Conservation (phyloP, 768 basidiomycete species). For the Fomitopsis serialis region DNA sequence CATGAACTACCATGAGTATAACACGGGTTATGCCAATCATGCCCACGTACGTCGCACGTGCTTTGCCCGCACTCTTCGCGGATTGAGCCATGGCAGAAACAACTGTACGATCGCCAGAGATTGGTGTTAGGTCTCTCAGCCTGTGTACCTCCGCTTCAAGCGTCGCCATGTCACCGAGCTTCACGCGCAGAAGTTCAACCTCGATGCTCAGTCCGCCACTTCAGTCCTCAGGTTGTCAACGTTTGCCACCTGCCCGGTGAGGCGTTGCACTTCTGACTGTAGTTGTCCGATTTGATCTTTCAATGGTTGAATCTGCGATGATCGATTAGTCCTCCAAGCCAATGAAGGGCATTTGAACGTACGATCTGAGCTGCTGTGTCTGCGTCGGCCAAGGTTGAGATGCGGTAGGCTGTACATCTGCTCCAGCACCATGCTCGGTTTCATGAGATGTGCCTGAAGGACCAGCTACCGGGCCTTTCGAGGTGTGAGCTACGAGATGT, state of each 20-base stretch:
- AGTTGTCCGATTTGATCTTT: conserved; percentile 44
- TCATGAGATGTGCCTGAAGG: conserved; percentile 21
- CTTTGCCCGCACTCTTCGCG: conserved; percentile 14
- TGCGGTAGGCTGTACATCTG: too few relatives aligned
- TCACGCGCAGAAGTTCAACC: conserved; percentile 25
- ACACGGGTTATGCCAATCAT: background rate
- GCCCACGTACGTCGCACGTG: conserved; percentile 12
- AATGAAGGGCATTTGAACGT: background rate
- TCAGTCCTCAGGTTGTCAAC: conserved; percentile 30
- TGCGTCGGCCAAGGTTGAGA: too few relatives aligned
- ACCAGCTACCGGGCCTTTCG: conserved; percentile 17
- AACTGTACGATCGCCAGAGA: background rate
- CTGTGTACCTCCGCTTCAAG: conserved; percentile 13
- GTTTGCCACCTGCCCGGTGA: conserved; percentile 30
- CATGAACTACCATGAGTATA: background rate
- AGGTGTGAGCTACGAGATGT: background rate
- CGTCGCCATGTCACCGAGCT: conserved; percentile 8
- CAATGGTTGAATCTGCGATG: conserved; percentile 31
- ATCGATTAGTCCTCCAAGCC: background rate
- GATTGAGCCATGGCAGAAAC: background rate
- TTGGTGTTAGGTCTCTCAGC: background rate
- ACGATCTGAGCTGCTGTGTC: background rate
- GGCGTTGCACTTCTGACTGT: conserved; percentile 39
- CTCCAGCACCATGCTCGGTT: background rate
- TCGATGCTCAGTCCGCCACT: conserved; percentile 32